Evolutionary conservation across 1,284 basidiomycete species (phyloP).

Genomic region (Ganoderma meredithae): DNA sequence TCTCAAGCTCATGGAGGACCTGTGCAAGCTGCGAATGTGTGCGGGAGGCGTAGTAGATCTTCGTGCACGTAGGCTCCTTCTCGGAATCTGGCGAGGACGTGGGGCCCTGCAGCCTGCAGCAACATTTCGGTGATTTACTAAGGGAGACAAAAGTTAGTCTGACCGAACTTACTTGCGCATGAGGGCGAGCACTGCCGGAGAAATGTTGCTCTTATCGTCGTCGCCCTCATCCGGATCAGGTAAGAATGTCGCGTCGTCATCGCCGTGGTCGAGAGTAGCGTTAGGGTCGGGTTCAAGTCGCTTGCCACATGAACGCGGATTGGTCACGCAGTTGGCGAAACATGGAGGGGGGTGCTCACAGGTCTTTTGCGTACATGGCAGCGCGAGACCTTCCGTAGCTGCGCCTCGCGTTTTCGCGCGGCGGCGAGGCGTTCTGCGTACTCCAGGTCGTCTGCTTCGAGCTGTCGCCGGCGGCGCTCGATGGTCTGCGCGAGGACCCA

Average conservation of each 20-base stretch:
- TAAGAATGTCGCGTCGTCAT: slow-evolving; percentile 66
- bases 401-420: slow-evolving; percentile 66
- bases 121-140: too few species aligned
- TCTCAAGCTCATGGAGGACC: slow-evolving; percentile 86
- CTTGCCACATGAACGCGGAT: neutral
- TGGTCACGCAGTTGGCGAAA: neutral
- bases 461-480: slow-evolving; percentile 65
- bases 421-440: slow-evolving; percentile 65
- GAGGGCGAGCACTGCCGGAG: slow-evolving; percentile 80
- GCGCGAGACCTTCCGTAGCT: slow-evolving; percentile 37
- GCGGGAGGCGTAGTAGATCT: slow-evolving; percentile 93
- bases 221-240: slow-evolving; percentile 49
- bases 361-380: slow-evolving; percentile 62
- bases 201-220: slow-evolving; percentile 32
- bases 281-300: slow-evolving; percentile 12
- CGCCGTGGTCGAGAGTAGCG: slow-evolving; percentile 24
- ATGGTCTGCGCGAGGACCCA: slow-evolving; percentile 87
- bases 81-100: slow-evolving; percentile 38
- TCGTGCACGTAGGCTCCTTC: slow-evolving; percentile 70
- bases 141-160: neutral
- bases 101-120: neutral
- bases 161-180: slow-evolving; percentile 72
- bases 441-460: slow-evolving; percentile 72
- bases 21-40: slow-evolving; percentile 97
- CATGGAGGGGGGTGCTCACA: slow-evolving; percentile 47